Base-by-base conservation (phyloP, 495 filamentous ascomycete species). In the Aspergillus kassunensis region DNA sequence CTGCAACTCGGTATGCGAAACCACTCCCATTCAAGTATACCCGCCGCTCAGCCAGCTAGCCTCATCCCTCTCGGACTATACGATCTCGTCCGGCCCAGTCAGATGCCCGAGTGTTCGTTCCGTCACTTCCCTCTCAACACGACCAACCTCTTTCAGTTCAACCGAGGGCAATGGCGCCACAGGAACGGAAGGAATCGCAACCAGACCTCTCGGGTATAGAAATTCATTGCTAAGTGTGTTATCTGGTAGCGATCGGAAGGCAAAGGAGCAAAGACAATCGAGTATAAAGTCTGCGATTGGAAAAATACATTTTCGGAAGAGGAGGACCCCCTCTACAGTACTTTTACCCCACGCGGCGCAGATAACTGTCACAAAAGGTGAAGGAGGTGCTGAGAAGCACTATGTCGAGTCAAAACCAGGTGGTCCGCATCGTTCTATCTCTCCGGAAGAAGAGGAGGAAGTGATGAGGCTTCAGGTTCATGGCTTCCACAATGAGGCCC, bases 141-240 rank as follows among this genome's bases (percentile, higher is more conserved):
- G 69, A 2, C 73, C 71, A 1, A 73, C 73, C 3, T 76, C 73
- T 2, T 72, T 63, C 48, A 69, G 69, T 43, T 74, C 73, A 0
- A 71, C 60, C 40, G 70, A 74, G 30, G 70, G 66, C 21, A 64
- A 55, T 61, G 6, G 35, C 54, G 3, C 50, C 51, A n/a, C n/a
- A 23, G 47, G 54, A 16, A 35, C 35, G 7, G 54, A 52, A 16
- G 44, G 23, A 4, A 13, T 44, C 20, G 42, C 44, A 16, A 46
- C 19, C 10, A 39, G 56, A 29, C 30, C 49, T n/a, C 35, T 49
- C 3, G 55, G 44, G 2, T 39, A 69, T 44, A 61, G 67, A 6
- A 46, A 53, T 45, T 74, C 71, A 0, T 53, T 69, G 29, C 49
- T 68, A 8, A 74, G 69, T 44, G 46, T 71, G 19, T 49, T 60